Conservation (phyloP, 2,329 filamentous ascomycete species). For the Neoarthrinium moseri region DNA sequence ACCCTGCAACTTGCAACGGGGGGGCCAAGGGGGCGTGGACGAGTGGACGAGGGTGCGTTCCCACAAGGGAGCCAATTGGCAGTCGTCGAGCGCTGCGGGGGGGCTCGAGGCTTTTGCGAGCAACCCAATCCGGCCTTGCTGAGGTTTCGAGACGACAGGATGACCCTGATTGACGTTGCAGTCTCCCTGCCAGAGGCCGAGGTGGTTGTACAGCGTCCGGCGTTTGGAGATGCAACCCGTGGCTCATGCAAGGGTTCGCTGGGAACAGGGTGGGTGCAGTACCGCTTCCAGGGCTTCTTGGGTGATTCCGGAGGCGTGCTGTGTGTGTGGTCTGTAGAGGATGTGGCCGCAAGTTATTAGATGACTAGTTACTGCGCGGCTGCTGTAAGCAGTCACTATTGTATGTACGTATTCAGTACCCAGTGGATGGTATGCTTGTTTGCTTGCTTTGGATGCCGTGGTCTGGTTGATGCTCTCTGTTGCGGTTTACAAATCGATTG, state of each 20-base stretch:
- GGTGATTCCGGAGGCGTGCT: too few species aligned
- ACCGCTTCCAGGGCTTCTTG: too few species aligned
- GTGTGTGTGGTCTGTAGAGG: too few species aligned
- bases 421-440: too few species aligned
- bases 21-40: constrained; percentile 15
- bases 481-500: too few species aligned
- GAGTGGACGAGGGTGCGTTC: too few species aligned
- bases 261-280: background rate
- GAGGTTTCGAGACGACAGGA: constrained; percentile 39
- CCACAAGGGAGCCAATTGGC: constrained; percentile 29
- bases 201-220: constrained; percentile 4
- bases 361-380: too few species aligned
- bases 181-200: background rate
- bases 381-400: too few species aligned
- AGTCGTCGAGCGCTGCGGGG: constrained; percentile 16
- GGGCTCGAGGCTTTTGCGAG: constrained; percentile 35
- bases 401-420: too few species aligned
- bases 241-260: background rate
- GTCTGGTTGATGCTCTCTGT: background rate
- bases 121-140: constrained; percentile 24
- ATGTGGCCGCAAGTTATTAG: too few species aligned
- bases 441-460: background rate
- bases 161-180: constrained; percentile 49
- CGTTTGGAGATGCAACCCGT: constrained; percentile 3
- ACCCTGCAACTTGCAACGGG: constrained; percentile 13